Evolutionary conservation across 306 rosid genomes (phyloP).

Genomic region (Prosopis cineraria): DNA sequence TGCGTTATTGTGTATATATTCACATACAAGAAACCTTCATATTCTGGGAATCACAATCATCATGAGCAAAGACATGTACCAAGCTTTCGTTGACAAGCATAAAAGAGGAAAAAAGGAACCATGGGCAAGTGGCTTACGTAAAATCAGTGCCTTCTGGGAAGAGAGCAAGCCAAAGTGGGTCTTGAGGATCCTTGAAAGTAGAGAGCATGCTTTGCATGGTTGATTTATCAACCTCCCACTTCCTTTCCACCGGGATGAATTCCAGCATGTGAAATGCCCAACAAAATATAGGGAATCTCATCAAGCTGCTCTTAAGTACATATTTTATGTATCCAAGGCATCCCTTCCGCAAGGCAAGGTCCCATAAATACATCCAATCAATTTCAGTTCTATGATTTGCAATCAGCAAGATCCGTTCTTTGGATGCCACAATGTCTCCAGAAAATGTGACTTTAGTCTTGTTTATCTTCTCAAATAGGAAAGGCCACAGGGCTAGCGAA

Average conservation of each 20-base stretch:
- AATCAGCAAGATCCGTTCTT: constrained; percentile 62
- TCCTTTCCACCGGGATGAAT: constrained; percentile 78
- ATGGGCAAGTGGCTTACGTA: constrained; percentile 54
- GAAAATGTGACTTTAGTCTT: constrained; percentile 71
- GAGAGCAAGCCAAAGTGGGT: constrained; percentile 86
- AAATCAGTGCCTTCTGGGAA: constrained; percentile 92
- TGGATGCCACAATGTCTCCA: constrained; percentile 59
- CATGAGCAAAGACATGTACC: constrained; percentile 8
- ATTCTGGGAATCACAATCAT: neutral
- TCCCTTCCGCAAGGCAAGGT: constrained; percentile 78
- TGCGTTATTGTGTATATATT: neutral
- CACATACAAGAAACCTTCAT: constrained; percentile 12
- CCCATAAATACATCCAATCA: constrained; percentile 94
- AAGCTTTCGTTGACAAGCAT: neutral
- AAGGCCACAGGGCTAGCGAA: constrained; percentile 88
- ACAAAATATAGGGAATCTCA: constrained; percentile 81
- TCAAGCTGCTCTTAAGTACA: constrained; percentile 75
- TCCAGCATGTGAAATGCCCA: constrained; percentile 84
- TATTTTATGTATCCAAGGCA: constrained; percentile 69
- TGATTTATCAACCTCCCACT: constrained; percentile 74
- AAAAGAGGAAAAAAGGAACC: constrained; percentile 5
- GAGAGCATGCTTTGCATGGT: constrained; percentile 69
- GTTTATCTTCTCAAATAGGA: constrained; percentile 79
- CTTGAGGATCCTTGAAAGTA: constrained; percentile 63
- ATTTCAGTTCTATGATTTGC: constrained; percentile 89